A percentile compares a stretch with the other conserved stretches of the same genome.
phyloP scores from a whole-genome alignment of 2,329 filamentous ascomycete genomes.

The Penicillium sp. region DNA sequence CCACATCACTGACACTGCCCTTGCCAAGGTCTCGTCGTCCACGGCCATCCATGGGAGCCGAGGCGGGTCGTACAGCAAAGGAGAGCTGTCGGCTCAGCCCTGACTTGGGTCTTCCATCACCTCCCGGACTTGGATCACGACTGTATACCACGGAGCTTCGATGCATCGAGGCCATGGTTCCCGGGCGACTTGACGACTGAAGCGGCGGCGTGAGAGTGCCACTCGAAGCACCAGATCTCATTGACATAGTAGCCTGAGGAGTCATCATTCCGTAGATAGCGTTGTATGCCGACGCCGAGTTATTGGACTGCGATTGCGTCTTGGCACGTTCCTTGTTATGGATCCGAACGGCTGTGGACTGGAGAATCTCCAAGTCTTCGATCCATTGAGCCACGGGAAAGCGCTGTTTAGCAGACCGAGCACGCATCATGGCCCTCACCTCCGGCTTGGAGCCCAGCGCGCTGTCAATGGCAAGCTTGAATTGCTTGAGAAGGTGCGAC shows the following conservation, averaged over 20 bases:
- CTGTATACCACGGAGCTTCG: slow-evolving; percentile 42
- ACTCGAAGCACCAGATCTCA: slow-evolving; percentile 21
- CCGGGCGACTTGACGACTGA: slow-evolving; percentile 38
- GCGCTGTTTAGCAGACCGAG: slow-evolving; percentile 61
- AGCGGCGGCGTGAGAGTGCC: slow-evolving; percentile 28
- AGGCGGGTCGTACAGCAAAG: slow-evolving; percentile 41
- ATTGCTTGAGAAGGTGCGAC: slow-evolving; percentile 62
- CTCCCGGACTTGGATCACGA: slow-evolving; percentile 35
- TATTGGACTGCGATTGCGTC: slow-evolving; percentile 30
- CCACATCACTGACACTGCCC: slow-evolving; percentile 25
- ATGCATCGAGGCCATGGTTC: slow-evolving; percentile 37
- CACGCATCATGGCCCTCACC: slow-evolving; percentile 61
- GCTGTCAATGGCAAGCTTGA: slow-evolving; percentile 61
- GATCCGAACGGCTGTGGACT: slow-evolving; percentile 58
- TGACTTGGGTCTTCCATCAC: slow-evolving; percentile 30
- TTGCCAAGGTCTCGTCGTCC: slow-evolving; percentile 30
- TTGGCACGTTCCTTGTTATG: slow-evolving; percentile 47
- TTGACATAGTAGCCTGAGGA: slow-evolving; percentile 19
- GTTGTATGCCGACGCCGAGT: slow-evolving; percentile 42
- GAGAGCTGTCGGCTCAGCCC: slow-evolving; percentile 39
- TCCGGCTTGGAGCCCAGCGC: slow-evolving; percentile 58
- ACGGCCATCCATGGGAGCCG: slow-evolving; percentile 36
- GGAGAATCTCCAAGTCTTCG: slow-evolving; percentile 61
- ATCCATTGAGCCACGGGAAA: slow-evolving; percentile 68
- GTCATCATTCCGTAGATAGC: slow-evolving; percentile 42